phyloP scores from a whole-genome alignment of 2,329 filamentous ascomycete species.

The Aurifilum marmelostoma region DNA sequence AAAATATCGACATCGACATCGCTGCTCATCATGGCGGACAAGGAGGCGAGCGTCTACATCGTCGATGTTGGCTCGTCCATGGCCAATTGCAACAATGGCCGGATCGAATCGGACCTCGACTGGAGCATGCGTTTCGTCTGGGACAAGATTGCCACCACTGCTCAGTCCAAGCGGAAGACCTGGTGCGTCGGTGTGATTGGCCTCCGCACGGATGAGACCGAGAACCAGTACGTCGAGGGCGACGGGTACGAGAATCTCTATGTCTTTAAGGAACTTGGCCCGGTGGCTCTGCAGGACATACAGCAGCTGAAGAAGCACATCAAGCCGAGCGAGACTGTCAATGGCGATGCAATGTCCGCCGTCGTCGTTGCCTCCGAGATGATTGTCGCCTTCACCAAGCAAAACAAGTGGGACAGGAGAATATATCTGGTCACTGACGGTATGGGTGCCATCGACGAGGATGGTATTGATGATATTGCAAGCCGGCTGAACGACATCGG shows the following conservation, averaged over 20 bases:
- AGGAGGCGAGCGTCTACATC: slow-evolving; percentile 91
- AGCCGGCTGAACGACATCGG: slow-evolving; percentile 73
- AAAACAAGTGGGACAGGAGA: slow-evolving; percentile 70
- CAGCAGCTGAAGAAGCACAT: slow-evolving; percentile 66
- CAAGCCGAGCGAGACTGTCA: slow-evolving; percentile 66
- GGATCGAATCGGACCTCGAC: slow-evolving; percentile 79
- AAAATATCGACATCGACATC: background rate
- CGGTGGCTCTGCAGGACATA: slow-evolving; percentile 69
- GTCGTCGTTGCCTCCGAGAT: slow-evolving; percentile 85
- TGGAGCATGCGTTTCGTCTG: slow-evolving; percentile 91
- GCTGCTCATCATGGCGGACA: slow-evolving; percentile 73
- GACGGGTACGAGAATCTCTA: slow-evolving; percentile 81
- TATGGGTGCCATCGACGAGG: slow-evolving; percentile 70
- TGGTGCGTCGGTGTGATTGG: slow-evolving; percentile 79
- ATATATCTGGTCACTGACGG: slow-evolving; percentile 89
- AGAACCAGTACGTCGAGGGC: slow-evolving; percentile 65
- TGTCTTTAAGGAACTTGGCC: slow-evolving; percentile 70
- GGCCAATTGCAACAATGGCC: slow-evolving; percentile 70
- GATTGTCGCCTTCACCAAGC: slow-evolving; percentile 76
- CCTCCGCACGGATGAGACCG: slow-evolving; percentile 76
- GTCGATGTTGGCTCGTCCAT: slow-evolving; percentile 88
- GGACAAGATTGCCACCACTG: slow-evolving; percentile 84
- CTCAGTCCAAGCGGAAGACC: slow-evolving; percentile 70
- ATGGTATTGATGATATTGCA: slow-evolving; percentile 71
- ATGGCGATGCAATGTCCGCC: slow-evolving; percentile 85